Evolutionary conservation across 495 filamentous ascomycete species (phyloP).

Genomic region (Elaphomyces granulatus): DNA sequence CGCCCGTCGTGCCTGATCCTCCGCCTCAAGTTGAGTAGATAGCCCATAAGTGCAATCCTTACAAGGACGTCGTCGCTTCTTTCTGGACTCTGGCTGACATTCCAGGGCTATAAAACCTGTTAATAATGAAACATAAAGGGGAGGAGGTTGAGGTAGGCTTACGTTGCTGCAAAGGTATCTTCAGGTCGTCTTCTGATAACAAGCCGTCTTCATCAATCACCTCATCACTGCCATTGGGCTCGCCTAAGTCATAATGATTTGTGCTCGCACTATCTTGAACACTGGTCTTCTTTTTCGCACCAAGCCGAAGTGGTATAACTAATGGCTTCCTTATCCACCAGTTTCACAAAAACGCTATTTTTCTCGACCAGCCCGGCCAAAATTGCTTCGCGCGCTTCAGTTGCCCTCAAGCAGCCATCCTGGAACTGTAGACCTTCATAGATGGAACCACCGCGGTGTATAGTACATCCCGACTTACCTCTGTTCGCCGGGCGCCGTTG

Average conservation of each 20-base stretch:
- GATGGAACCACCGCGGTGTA: conserved; percentile 51
- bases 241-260: neutral
- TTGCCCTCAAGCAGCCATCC: conserved; percentile 42
- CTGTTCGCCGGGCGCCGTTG: conserved; percentile 42
- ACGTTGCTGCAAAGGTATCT: conserved; percentile 60
- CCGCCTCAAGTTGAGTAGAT: conserved; percentile 58
- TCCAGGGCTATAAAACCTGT: conserved; percentile 64
- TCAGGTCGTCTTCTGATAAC: conserved; percentile 68
- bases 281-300: conserved; percentile 38
- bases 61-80: conserved; percentile 84
- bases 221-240: conserved; percentile 16
- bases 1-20: conserved; percentile 56
- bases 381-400: conserved; percentile 50
- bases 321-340: conserved; percentile 46
- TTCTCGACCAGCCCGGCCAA: conserved; percentile 63
- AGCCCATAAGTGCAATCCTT: conserved; percentile 97
- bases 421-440: conserved; percentile 58
- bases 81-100: conserved; percentile 68
- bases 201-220: conserved; percentile 84
- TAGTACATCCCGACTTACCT: conserved; percentile 52
- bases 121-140: too few relatives aligned
- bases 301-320: conserved; percentile 59
- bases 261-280: conserved; percentile 13
- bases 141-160: conserved; percentile 24
- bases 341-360: conserved; percentile 53